Conservation (phyloP, 192 early-diverging fungal species). For the Gaertneriomyces semiglobifer region DNA sequence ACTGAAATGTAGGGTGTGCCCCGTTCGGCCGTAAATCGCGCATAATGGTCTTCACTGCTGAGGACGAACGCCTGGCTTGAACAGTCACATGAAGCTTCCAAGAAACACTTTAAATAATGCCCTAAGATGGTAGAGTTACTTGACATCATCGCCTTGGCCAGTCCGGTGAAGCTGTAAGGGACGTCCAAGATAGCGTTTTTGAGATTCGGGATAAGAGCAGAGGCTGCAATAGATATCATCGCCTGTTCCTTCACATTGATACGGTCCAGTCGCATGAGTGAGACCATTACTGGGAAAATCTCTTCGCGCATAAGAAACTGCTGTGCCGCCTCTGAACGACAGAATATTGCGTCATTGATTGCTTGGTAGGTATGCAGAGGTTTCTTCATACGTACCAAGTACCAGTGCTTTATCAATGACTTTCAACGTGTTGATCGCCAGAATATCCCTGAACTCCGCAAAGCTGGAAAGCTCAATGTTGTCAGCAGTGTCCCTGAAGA, state of each 20-base stretch:
- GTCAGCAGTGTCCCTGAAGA: no score
- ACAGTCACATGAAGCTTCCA: slow-evolving; percentile 4
- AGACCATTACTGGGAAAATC: slow-evolving; percentile 22
- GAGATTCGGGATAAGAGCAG: slow-evolving; percentile 1
- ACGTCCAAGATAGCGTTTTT: neutral
- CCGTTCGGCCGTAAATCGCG: neutral
- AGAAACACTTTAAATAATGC: slow-evolving; percentile 2
- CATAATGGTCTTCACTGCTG: neutral
- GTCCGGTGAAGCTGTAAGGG: neutral
- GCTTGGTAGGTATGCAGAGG: no score
- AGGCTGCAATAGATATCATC: slow-evolving; percentile 20
- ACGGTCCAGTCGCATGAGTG: slow-evolving; percentile 31
- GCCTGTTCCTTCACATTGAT: slow-evolving; percentile 23
- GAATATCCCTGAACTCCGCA: no score
- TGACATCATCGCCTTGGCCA: neutral
- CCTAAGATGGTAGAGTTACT: neutral
- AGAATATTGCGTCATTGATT: neutral
- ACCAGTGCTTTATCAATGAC: no score
- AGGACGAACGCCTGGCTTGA: neutral
- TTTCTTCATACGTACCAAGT: no score
- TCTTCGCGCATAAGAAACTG: slow-evolving; percentile 23
- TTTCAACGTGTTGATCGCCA: no score
- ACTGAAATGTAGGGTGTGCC: slow-evolving; percentile 25
- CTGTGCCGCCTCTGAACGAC: slow-evolving; percentile 10
- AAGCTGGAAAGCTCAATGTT: no score